Evolutionary conservation across 1,284 basidiomycete species (phyloP), one percentile per base, ranked within the genome.

Genomic region (Jaminaea rosea): DNA sequence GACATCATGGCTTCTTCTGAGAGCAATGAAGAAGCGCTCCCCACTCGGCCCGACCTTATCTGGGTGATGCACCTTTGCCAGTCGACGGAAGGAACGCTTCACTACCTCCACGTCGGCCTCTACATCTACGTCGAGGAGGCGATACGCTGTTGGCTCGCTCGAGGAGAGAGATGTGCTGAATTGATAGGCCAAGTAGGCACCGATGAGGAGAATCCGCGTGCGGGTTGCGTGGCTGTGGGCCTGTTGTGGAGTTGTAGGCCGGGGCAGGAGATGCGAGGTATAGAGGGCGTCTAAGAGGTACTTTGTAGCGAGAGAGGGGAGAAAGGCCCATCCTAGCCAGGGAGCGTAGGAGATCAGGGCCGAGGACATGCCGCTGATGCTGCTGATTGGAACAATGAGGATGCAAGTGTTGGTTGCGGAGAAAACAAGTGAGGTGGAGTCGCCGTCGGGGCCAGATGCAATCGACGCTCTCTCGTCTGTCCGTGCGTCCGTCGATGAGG

Each of bases 1-100:
- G 0, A 83, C 82, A 69, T 92, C 88, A 66, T 84, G 90, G 17
- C 85, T 86, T 61, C 83, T 80, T 47, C 87, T 78, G 1, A 87
- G 82, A 26, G 77, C 68, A 52, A 90, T 86, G 69, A 91, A 92
- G 42, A 83, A 56, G 4, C 78, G 78, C 54, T 83, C 82, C 2
- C 83, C 83, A n/a, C 77, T 75, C 0, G 76, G 74, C 0, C 86
- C 86, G 10, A 82, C 81, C 53, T 84, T 79, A 76, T 92, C 88
- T 0, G 88, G 89, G 69, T 92, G 88, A 60, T 84, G 78, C 57
- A 75, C 78, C 63, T 81, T 81, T 4, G 86, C 88, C 59, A 90
- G 84, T 7, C 80, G 76, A 47, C 86, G 78, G 70, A 88, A 91
- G 1, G 84, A 86, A 6, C 75, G 64, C 75, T 84, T 86, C 49